Evolutionary conservation across 1,139 yeast genomes (phyloP).

Genomic region (Nadsonia starkeyi-henricii): DNA sequence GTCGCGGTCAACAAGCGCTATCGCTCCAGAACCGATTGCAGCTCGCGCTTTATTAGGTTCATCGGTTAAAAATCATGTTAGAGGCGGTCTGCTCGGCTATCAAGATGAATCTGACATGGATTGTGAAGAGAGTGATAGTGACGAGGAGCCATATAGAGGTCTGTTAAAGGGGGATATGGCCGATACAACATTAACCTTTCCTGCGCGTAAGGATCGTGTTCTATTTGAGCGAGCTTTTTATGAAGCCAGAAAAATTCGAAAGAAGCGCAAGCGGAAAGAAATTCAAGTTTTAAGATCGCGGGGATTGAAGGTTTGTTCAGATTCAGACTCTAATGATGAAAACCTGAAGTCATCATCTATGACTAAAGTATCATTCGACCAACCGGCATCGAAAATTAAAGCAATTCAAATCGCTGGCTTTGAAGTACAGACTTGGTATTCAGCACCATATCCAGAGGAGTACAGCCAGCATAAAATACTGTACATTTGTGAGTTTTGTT

Average conservation of each 20-base stretch:
- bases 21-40: background rate
- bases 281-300: background rate
- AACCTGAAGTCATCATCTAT: constrained; percentile 1
- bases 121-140: background rate
- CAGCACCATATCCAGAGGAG: constrained; percentile 88
- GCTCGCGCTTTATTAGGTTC: background rate
- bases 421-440: constrained; percentile 83
- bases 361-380: constrained; percentile 6
- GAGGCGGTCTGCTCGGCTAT: background rate
- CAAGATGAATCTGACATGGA: background rate
- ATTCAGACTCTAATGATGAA: constrained; percentile 8
- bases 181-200: constrained; percentile 11
- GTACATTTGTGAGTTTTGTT: constrained; percentile 73
- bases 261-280: background rate
- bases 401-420: constrained; percentile 53
- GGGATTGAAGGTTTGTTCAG: constrained; percentile 6
- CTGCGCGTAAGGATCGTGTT: constrained; percentile 2
- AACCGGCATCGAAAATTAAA: constrained; percentile 26
- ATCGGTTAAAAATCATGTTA: background rate
- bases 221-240: constrained; percentile 1
- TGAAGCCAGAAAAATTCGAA: constrained; percentile 4
- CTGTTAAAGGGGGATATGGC: constrained; percentile 35
- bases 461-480: constrained; percentile 49
- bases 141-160: constrained; percentile 45
- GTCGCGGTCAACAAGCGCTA: background rate